Evolutionary conservation across 805 yeast genomes (phyloP).

Genomic region (Metschnikowia cubensis): DNA sequence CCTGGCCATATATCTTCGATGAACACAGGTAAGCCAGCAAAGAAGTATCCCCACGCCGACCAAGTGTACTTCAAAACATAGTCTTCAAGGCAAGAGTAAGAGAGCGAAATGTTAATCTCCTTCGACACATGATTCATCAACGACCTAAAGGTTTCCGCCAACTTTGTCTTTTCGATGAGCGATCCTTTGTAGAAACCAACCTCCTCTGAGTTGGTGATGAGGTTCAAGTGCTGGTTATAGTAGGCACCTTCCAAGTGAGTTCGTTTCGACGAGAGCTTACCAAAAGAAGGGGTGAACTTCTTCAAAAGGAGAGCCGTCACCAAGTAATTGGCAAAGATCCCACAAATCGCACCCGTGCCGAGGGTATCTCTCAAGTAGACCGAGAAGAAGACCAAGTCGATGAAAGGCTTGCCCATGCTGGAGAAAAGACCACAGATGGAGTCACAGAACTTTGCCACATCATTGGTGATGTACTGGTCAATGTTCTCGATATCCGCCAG

Average conservation of each 20-base stretch:
- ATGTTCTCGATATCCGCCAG: conserved; percentile 56
- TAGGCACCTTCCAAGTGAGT: conserved; percentile 85
- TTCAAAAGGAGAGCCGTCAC: conserved; percentile 73
- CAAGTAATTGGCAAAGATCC: conserved; percentile 77
- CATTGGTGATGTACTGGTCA: conserved; percentile 85
- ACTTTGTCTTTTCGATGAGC: conserved; percentile 65
- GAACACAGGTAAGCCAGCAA: conserved; percentile 85
- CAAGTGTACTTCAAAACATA: conserved; percentile 85
- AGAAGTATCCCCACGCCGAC: conserved; percentile 93
- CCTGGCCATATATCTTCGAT: conserved; percentile 46
- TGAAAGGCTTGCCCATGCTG: conserved; percentile 85
- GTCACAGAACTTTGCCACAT: conserved; percentile 73
- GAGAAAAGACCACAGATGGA: conserved; percentile 81
- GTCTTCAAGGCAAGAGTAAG: conserved; percentile 75
- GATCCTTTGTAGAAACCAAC: conserved; percentile 93
- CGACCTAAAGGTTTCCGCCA: conserved; percentile 52
- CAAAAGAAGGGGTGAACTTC: conserved; percentile 78
- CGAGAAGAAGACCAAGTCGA: conserved; percentile 80
- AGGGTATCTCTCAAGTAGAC: conserved; percentile 78
- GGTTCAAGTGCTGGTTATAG: conserved; percentile 78
- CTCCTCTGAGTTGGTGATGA: conserved; percentile 88
- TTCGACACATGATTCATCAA: conserved; percentile 51
- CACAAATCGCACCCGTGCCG: conserved; percentile 82
- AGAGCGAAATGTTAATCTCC: conserved; percentile 56
- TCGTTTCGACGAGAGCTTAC: conserved; percentile 64